Base-by-base conservation (phyloP, 192 early-diverging fungal species). In the Entophlyctis luteolus region DNA sequence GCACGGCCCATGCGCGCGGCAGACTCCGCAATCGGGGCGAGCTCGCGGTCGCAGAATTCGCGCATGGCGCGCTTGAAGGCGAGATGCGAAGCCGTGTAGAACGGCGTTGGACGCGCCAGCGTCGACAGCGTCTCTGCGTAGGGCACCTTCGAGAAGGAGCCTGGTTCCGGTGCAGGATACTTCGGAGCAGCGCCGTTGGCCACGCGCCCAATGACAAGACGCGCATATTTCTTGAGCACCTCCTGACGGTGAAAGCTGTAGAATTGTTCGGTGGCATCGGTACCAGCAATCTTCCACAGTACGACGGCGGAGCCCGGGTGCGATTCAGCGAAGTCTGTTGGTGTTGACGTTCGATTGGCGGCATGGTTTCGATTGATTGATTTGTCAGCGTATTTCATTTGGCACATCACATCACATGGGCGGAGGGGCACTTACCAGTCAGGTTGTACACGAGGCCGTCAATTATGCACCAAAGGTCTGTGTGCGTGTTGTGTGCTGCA, bases 251-350 rank as follows among this genome's bases (percentile, higher is more conserved):
- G 63, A 25, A 66, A 34, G 18, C 32, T 48, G 31, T 28, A 66
- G 63, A 66, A 66, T 39, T 36, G 14, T 12, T 42, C 38, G 6
- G 57, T 59, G 14, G 57, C 57, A 27, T 59, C 57, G 3, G 34
- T 59, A 31, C 84, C 81, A 0, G 89, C 87, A 37, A 81, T 82
- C 2, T 92, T 88, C 66, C 50, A 55, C 18, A 71, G 70, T 16
- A 65, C 70, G 0, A 71, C 52, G 8, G 70, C 70, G n/a, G 50
- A 55, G 10, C 70, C 70, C 5, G 70, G 70, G 46, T 71, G 70
- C 3, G 16, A 25, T 4, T 71, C 70, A 6, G 70, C 70, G 56
- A 71, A 71, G 37, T 65, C 68, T 69, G 54, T 5, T 31, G 6
- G 37, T 34, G 23, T 53, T 53, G 23, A 22, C 10, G 25, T 23